These are phyloP conservation scores for Schoenoplectus triqueter DNA, from an alignment of 202 grass and related monocot species.

Conservation along the genomic window DNA sequence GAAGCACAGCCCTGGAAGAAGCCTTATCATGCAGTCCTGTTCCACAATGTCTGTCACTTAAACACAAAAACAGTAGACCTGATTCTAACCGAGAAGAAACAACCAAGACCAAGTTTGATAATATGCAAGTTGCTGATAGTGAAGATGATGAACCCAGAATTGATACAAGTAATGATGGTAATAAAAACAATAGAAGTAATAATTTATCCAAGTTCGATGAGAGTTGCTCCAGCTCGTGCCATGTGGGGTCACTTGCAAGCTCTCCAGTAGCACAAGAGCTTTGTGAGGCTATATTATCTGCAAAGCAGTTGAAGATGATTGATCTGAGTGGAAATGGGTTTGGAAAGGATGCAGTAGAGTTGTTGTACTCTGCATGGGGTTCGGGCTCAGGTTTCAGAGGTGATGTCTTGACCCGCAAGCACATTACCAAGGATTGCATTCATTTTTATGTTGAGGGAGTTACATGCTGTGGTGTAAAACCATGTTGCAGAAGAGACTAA, in stretches of 20 bases:
- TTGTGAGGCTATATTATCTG: slow-evolving; percentile 44
- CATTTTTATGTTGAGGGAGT: slow-evolving; percentile 76
- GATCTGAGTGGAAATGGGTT: slow-evolving; percentile 81
- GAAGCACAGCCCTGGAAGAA: slow-evolving; percentile 41
- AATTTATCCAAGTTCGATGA: slow-evolving; percentile 43
- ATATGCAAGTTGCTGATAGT: slow-evolving; percentile 80
- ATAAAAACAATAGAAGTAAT: slow-evolving; percentile 22
- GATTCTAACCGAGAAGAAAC: not conserved
- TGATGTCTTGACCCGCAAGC: slow-evolving; percentile 46
- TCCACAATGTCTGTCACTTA: not conserved
- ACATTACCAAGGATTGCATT: slow-evolving; percentile 58
- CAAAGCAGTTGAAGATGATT: slow-evolving; percentile 67
- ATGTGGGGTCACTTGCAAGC: slow-evolving; percentile 39
- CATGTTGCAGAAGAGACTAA: slow-evolving; percentile 81
- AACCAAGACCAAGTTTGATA: slow-evolving; percentile 36
- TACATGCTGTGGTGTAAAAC: slow-evolving; percentile 62
- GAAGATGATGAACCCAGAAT: slow-evolving; percentile 70
- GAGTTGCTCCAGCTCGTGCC: slow-evolving; percentile 67
- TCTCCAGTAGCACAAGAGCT: slow-evolving; percentile 62
- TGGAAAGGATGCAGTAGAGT: slow-evolving; percentile 52
- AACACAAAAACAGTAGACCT: not conserved
- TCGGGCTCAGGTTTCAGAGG: slow-evolving; percentile 52
- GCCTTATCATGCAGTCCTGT: slow-evolving; percentile 28
- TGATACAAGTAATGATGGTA: not conserved
- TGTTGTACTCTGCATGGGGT: slow-evolving; percentile 70